These are phyloP conservation scores for Begonia peltatifolia DNA, from an alignment of 306 rosid species.

Conservation along the genomic window DNA sequence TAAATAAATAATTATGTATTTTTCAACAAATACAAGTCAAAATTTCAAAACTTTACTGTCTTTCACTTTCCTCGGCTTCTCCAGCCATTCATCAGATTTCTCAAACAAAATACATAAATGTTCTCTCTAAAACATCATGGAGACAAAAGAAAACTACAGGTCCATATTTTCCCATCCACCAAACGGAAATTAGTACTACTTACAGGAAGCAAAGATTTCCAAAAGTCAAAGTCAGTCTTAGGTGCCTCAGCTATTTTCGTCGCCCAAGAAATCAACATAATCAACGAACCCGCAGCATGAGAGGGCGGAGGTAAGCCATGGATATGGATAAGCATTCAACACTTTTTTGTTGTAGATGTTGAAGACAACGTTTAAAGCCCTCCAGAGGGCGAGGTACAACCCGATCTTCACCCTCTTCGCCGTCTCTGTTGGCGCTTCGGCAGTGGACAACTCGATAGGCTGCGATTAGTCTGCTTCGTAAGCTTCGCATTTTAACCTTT, in stretches of 20 bases:
- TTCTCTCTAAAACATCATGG: slow-evolving; percentile 5
- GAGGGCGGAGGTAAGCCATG: slow-evolving; percentile 92
- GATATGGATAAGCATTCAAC: slow-evolving; percentile 86
- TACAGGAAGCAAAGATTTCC: slow-evolving; percentile 94
- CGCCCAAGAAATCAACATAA: slow-evolving; percentile 92
- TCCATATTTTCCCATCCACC: slow-evolving; percentile 13
- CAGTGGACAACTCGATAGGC: slow-evolving; percentile 25
- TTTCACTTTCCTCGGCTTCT: slow-evolving; percentile 7
- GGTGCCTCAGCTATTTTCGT: slow-evolving; percentile 84
- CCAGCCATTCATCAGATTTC: slow-evolving; percentile 11
- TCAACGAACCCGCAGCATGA: slow-evolving; percentile 93
- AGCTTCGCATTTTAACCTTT: slow-evolving; percentile 35
- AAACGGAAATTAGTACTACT: slow-evolving; percentile 24
- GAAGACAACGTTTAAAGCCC: slow-evolving; percentile 93
- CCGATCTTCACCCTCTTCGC: slow-evolving; percentile 81
- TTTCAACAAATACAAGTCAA: not conserved
- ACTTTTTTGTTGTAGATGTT: slow-evolving; percentile 97
- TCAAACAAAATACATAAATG: slow-evolving; percentile 27
- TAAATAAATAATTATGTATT: not conserved
- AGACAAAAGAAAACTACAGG: slow-evolving; percentile 2
- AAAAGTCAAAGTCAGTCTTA: slow-evolving; percentile 77
- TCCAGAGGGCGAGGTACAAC: slow-evolving; percentile 81
- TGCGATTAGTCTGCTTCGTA: slow-evolving; percentile 45
- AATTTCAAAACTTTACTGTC: slow-evolving; percentile 12
- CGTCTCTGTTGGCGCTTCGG: slow-evolving; percentile 33